These are phyloP conservation scores for Prunus yedoensis DNA, from an alignment of 331 rosid species.

Conservation along the genomic window DNA sequence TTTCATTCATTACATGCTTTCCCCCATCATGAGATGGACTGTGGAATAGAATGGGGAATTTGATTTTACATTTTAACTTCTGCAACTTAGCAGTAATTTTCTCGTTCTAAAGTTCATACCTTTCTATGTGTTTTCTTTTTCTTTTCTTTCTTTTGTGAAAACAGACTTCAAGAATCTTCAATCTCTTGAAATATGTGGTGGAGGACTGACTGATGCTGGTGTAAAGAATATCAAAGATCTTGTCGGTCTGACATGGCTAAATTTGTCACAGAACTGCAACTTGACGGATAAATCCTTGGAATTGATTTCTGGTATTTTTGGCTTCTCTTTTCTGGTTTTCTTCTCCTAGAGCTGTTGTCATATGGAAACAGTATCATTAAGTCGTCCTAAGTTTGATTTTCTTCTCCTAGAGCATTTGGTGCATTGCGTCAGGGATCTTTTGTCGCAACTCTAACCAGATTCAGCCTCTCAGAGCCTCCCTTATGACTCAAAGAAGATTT, in stretches of 20 bases:
- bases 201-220: conserved; percentile 73
- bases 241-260: conserved; percentile 50
- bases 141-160: not conserved
- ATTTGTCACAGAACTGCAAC: conserved; percentile 66
- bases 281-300: conserved; percentile 71
- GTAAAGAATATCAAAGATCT: conserved; percentile 66
- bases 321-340: not conserved
- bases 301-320: conserved; percentile 56
- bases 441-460: not conserved
- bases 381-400: not conserved
- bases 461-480: not conserved
- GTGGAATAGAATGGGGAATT: not conserved
- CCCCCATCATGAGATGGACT: too few relatives aligned
- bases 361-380: not conserved
- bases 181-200: conserved; percentile 82
- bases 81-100: not conserved
- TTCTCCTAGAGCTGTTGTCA: not conserved
- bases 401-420: not conserved
- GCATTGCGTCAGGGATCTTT: not conserved
- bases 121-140: not conserved
- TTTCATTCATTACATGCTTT: too few relatives aligned
- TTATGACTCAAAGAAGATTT: too few relatives aligned
- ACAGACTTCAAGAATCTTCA: conserved; percentile 69
- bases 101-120: not conserved
- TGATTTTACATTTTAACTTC: conserved; percentile 6